Evolutionary conservation across 768 basidiomycete genomes (phyloP).

Genomic region (Podaxis sp.): DNA sequence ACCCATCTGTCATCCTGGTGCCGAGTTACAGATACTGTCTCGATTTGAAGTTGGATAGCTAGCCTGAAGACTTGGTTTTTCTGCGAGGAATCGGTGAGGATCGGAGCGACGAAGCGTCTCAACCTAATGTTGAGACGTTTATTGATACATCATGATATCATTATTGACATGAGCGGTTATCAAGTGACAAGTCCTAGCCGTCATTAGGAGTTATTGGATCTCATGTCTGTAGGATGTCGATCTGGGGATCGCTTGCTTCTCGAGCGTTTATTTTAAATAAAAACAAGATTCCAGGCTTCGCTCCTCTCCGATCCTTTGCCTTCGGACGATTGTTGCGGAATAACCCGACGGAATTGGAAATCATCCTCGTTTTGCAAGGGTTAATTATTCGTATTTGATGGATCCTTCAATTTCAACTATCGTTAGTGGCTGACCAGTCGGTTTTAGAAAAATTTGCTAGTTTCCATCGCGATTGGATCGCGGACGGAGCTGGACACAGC

Average conservation of each 20-base stretch:
- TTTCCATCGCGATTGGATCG: neutral
- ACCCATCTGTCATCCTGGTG: neutral
- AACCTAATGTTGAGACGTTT: neutral
- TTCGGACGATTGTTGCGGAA: neutral
- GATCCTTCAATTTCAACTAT: neutral
- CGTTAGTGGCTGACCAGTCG: neutral
- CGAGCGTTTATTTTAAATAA: neutral
- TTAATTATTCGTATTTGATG: neutral
- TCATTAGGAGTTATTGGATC: neutral
- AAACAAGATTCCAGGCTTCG: neutral
- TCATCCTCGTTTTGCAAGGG: too few species aligned
- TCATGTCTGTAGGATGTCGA: neutral
- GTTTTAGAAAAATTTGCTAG: neutral
- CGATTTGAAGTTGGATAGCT: neutral
- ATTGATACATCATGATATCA: neutral
- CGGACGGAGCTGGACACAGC: neutral
- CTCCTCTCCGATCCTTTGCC: neutral
- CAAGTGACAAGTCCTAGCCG: neutral
- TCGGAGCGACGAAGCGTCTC: neutral
- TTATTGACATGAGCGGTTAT: neutral
- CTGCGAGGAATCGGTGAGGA: neutral
- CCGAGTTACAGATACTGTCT: slow-evolving; percentile 8
- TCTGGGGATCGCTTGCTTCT: neutral
- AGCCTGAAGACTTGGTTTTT: neutral
- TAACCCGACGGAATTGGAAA: neutral